Percentiles rank a stretch among this genome's conserved stretches.
Evolutionary conservation across 768 basidiomycete genomes (phyloP).

Genomic region (Ramaria sp.): DNA sequence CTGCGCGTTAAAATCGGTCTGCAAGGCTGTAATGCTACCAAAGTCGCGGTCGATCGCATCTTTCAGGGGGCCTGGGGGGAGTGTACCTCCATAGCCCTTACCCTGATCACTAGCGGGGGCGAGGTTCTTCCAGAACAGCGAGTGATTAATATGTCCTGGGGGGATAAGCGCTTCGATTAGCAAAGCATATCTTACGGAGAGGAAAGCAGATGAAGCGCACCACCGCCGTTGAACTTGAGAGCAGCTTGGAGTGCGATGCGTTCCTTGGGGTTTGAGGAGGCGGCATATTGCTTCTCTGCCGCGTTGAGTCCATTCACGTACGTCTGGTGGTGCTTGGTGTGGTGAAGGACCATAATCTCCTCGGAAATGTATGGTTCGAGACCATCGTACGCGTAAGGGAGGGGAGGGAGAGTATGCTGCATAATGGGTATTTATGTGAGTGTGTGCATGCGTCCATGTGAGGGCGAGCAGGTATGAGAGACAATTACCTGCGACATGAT

Average conservation of each 20-base stretch:
- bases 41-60: conserved; percentile 49
- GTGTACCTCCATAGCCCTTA: conserved; percentile 49
- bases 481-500: too few relatives aligned
- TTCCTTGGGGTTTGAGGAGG: conserved; percentile 58
- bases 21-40: conserved; percentile 60
- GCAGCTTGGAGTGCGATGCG: conserved; percentile 83
- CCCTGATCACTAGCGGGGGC: conserved; percentile 45
- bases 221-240: conserved; percentile 94
- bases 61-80: conserved; percentile 57
- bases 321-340: conserved; percentile 91
- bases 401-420: conserved; percentile 49
- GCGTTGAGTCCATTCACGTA: conserved; percentile 90
- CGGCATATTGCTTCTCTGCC: conserved; percentile 68
- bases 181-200: background rate
- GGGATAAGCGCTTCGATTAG: background rate
- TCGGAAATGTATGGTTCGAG: conserved; percentile 89
- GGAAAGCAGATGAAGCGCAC: conserved; percentile 27
- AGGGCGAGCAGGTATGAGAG: too few relatives aligned
- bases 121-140: conserved; percentile 94
- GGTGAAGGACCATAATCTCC: conserved; percentile 93
- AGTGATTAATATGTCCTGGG: conserved; percentile 80
- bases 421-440: too few relatives aligned
- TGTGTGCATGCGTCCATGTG: too few relatives aligned
- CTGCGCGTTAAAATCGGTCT: conserved; percentile 74
- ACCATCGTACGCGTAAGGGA: conserved; percentile 75